phyloP scores from a whole-genome alignment of 2,329 filamentous ascomycete species.

The Aspergillus calidoustus region DNA sequence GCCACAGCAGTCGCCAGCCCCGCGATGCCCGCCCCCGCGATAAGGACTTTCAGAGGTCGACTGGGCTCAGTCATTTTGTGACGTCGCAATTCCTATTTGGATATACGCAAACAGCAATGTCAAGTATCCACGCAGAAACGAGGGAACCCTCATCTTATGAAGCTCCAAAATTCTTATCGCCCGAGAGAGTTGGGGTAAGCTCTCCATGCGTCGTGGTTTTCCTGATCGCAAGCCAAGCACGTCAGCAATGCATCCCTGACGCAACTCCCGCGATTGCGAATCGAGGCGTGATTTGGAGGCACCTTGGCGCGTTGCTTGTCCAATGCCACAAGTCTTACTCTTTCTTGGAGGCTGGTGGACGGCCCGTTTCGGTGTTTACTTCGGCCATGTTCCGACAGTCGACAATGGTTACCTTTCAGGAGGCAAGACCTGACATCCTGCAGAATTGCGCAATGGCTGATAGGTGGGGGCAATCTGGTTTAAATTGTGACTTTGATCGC shows the following conservation, averaged over 20 bases:
- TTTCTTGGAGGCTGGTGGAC: not conserved
- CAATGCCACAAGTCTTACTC: not conserved
- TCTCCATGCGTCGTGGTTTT: not conserved
- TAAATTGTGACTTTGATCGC: too few species aligned
- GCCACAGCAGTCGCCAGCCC: conserved; percentile 55
- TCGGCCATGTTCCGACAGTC: not conserved
- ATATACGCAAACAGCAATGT: not conserved
- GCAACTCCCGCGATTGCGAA: not conserved
- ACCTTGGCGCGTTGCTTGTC: not conserved
- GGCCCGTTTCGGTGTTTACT: not conserved
- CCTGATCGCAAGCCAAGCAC: conserved; percentile 17
- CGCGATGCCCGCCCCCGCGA: conserved; percentile 57
- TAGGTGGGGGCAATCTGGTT: not conserved
- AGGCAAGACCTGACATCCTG: not conserved
- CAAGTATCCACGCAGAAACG: too few species aligned
- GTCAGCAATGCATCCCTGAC: conserved; percentile 22
- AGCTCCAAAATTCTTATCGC: not conserved
- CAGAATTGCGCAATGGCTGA: conserved; percentile 1
- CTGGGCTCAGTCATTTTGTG: not conserved
- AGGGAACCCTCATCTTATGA: not conserved
- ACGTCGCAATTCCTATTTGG: not conserved
- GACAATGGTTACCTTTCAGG: not conserved
- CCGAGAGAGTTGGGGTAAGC: not conserved
- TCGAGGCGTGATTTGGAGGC: not conserved
- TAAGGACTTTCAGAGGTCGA: conserved; percentile 45